Conservation (phyloP, 176 grass and related monocot species). For the Avena eriantha region DNA sequence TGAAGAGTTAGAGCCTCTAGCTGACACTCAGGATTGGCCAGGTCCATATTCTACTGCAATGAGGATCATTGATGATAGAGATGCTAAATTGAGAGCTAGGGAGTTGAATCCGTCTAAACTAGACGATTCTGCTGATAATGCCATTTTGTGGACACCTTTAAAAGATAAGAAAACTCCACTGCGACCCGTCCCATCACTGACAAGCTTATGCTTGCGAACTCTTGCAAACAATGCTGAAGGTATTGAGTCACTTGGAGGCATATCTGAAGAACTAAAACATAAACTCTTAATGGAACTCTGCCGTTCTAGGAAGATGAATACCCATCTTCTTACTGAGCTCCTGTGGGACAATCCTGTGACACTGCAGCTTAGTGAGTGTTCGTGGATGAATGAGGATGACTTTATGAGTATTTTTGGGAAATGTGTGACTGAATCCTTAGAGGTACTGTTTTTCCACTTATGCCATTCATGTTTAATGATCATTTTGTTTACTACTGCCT, state of each 20-base stretch:
- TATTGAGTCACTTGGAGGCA: slow-evolving; percentile 83
- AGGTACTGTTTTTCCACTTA: slow-evolving; percentile 52
- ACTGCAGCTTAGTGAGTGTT: slow-evolving; percentile 78
- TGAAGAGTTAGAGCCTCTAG: slow-evolving; percentile 52
- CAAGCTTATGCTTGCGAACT: slow-evolving; percentile 60
- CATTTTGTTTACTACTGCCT: neutral
- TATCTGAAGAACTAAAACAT: slow-evolving; percentile 74
- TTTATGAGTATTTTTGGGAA: slow-evolving; percentile 67
- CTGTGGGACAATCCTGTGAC: slow-evolving; percentile 53
- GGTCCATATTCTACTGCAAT: slow-evolving; percentile 87
- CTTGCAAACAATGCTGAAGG: slow-evolving; percentile 68
- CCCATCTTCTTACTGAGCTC: slow-evolving; percentile 63
- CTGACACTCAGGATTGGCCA: slow-evolving; percentile 70
- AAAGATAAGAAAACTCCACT: slow-evolving; percentile 45
- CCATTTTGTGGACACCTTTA: slow-evolving; percentile 68
- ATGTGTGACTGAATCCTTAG: slow-evolving; percentile 58
- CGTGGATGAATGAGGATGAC: slow-evolving; percentile 76
- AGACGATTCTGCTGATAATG: slow-evolving; percentile 19
- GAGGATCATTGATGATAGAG: slow-evolving; percentile 70
- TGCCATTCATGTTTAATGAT: slow-evolving; percentile 27
- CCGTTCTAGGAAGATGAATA: slow-evolving; percentile 79
- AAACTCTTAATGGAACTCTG: slow-evolving; percentile 66
- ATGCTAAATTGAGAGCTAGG: slow-evolving; percentile 63
- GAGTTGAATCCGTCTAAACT: slow-evolving; percentile 58
- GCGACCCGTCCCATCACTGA: slow-evolving; percentile 53